Base-by-base conservation (phyloP, 176 grass and related monocot genomes). In the Oryza nivara region DNA sequence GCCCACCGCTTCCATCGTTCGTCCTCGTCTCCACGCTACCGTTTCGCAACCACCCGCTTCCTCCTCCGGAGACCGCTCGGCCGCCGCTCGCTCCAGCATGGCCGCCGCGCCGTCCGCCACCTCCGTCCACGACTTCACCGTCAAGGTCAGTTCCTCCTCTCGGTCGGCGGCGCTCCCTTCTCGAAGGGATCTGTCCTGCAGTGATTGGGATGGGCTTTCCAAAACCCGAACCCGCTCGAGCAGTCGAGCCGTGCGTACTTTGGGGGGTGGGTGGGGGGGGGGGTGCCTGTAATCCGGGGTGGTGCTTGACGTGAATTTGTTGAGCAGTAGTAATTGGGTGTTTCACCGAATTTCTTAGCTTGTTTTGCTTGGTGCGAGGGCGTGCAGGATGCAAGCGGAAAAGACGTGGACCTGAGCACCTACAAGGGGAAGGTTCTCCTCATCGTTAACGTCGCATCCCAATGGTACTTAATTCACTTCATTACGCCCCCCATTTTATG, bases 381-480 rank as follows among this genome's bases (percentile, higher is more conserved):
- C 82, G 44, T 38, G 47, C 81, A 99, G 96, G 96, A 99, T 91
- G 81, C 93, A 4, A 99, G 81, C 35, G 96, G 93, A 3, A 92
- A 94, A 40, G 96, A 96, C 45, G 85, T 96, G 40, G 89, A 96
- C 68, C 96, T 99, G n/a, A 92, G 93, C 89, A 84, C 67, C 77
- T 96, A 99, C 89, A 99, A 96, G 88, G 91, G 90, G 51, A 96
- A 96, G 79, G 96, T 89, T 88, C 80, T 99, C 44, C 91, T 96
- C 66, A 92, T 96, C 15, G 96, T 99, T 26, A 96, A 96, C 78
- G 96, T 96, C 15, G 96, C 96, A 45, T 99, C 96, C 11, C 93
- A 96, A 70, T 99, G 93, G 96, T 99, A 92, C 32, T 40, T 40
- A 32, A 56, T 30, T 22, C 48, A 34, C 41, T 67, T 64, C 76